These are phyloP conservation scores for Saprolegnia parasitica DNA, from an alignment of 352 stramenopile species.

Conservation along the genomic window DNA sequence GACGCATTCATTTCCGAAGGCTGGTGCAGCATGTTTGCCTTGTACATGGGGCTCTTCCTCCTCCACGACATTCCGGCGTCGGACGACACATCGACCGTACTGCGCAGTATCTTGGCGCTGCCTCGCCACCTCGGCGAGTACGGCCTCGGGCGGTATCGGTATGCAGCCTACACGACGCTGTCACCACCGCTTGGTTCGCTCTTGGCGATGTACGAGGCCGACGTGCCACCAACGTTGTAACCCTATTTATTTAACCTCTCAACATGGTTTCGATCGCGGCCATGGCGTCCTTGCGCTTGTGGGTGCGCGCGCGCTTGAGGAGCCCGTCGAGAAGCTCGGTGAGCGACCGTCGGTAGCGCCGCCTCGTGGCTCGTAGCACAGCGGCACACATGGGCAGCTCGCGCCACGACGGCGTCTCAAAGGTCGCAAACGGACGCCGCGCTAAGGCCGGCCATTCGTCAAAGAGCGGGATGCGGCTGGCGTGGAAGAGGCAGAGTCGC, in stretches of 20 bases:
- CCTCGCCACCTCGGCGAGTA: slow-evolving; percentile 1
- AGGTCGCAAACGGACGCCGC: neutral
- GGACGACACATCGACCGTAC: neutral
- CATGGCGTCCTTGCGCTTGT: slow-evolving; percentile 11
- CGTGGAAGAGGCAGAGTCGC: slow-evolving; percentile 16
- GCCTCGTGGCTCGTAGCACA: neutral
- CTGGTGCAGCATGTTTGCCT: slow-evolving; percentile 13
- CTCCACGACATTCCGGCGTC: neutral
- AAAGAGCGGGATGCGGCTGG: slow-evolving; percentile 6
- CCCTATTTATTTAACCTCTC: neutral
- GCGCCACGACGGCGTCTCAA: neutral
- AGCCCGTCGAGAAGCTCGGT: neutral
- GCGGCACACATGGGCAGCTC: neutral
- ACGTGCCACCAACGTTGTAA: neutral
- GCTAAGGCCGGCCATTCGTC: slow-evolving; percentile 23
- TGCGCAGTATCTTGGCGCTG: neutral
- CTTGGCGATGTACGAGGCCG: neutral
- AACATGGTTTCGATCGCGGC: neutral
- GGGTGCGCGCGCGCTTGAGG: neutral
- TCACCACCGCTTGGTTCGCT: neutral
- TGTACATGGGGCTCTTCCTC: slow-evolving; percentile 19
- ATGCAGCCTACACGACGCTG: neutral
- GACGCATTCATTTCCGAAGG: slow-evolving; percentile 14
- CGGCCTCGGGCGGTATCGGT: slow-evolving; percentile 8
- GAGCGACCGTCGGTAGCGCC: neutral